Conservation (phyloP, 2,329 filamentous ascomycete genomes). For the Mariannaea sp. region DNA sequence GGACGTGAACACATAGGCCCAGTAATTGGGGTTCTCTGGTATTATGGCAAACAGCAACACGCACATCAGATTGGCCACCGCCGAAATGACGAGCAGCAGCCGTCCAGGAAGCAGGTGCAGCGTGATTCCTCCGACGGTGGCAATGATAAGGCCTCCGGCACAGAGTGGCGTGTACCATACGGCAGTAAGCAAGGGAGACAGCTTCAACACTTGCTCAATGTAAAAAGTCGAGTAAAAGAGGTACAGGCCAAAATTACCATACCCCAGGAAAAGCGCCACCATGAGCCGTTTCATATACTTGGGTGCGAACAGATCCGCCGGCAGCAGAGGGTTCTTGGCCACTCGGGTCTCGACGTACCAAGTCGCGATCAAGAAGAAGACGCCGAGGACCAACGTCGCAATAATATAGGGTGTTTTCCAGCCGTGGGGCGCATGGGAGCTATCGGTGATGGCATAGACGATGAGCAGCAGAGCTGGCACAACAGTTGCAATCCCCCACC, state of each 20-base stretch:
- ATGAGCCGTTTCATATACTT: slow-evolving; percentile 64
- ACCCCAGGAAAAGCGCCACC: slow-evolving; percentile 55
- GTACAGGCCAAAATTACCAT: slow-evolving; percentile 64
- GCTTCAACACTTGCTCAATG: slow-evolving; percentile 58
- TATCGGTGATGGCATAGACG: slow-evolving; percentile 71
- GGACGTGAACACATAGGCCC: slow-evolving; percentile 66
- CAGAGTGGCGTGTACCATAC: slow-evolving; percentile 65
- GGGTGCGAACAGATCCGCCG: slow-evolving; percentile 61
- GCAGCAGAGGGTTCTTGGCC: slow-evolving; percentile 64
- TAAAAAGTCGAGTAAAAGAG: slow-evolving; percentile 69
- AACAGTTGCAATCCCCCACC: slow-evolving; percentile 59
- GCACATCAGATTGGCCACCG: slow-evolving; percentile 54
- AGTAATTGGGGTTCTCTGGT: slow-evolving; percentile 59
- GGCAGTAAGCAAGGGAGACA: slow-evolving; percentile 58
- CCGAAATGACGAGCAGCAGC: slow-evolving; percentile 57
- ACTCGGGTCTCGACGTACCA: slow-evolving; percentile 68
- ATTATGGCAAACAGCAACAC: slow-evolving; percentile 61
- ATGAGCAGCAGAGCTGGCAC: slow-evolving; percentile 64
- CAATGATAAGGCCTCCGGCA: slow-evolving; percentile 62
- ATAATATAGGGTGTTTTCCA: slow-evolving; percentile 71
- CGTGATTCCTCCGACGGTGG: slow-evolving; percentile 57
- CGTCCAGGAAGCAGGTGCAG: slow-evolving; percentile 61
- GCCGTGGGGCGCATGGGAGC: slow-evolving; percentile 62
- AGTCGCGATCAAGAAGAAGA: slow-evolving; percentile 55
- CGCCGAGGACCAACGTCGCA: slow-evolving; percentile 62